Percentiles rank a stretch among this genome's conserved stretches.
phyloP scores from a whole-genome alignment of 2,329 filamentous ascomycete genomes.

The Leptographium wingfieldii region DNA sequence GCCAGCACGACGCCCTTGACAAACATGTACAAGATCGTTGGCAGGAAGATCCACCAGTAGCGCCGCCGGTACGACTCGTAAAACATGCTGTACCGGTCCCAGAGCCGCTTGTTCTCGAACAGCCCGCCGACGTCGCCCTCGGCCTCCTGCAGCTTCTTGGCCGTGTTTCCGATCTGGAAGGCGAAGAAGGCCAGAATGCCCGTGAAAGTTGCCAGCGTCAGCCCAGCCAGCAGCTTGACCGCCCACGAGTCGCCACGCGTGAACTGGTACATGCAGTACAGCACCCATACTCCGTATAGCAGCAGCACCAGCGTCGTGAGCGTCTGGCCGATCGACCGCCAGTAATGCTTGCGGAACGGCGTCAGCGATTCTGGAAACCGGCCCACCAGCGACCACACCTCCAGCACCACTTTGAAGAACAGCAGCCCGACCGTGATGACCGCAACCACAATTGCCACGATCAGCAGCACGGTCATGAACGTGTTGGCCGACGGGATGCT shows the following conservation, averaged over 20 bases:
- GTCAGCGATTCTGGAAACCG: slow-evolving; percentile 68
- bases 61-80: slow-evolving; percentile 91
- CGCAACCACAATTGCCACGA: slow-evolving; percentile 79
- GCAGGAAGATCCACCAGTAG: slow-evolving; percentile 97
- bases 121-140: slow-evolving; percentile 63
- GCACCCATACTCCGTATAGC: slow-evolving; percentile 86
- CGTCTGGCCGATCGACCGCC: slow-evolving; percentile 79
- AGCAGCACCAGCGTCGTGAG: slow-evolving; percentile 84
- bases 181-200: slow-evolving; percentile 69
- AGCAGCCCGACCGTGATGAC: slow-evolving; percentile 76
- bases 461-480: slow-evolving; percentile 87
- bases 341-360: slow-evolving; percentile 91
- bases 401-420: slow-evolving; percentile 81
- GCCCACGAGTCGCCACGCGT: slow-evolving; percentile 89
- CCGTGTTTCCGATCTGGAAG: slow-evolving; percentile 69
- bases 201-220: slow-evolving; percentile 74
- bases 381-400: slow-evolving; percentile 81
- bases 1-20: slow-evolving; percentile 79
- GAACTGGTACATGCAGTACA: slow-evolving; percentile 96
- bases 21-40: slow-evolving; percentile 80
- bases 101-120: slow-evolving; percentile 80
- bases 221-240: slow-evolving; percentile 67
- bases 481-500: slow-evolving; percentile 79
- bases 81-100: slow-evolving; percentile 94
- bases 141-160: slow-evolving; percentile 56